Evolutionary conservation across 306 rosid species (phyloP).

Genomic region (Cicer yamashitae): DNA sequence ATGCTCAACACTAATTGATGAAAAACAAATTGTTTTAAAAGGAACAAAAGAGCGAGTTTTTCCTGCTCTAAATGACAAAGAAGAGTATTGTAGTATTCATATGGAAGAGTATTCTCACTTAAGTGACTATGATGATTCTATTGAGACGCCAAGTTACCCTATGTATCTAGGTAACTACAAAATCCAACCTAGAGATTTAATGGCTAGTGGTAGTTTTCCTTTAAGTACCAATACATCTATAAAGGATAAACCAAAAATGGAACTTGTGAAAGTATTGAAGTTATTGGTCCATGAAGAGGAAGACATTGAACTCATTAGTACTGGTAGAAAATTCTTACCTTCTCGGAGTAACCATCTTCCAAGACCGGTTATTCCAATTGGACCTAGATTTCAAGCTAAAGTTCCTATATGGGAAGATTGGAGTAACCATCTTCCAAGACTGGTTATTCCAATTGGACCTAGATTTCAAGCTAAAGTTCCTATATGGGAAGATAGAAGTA

Average conservation of each 20-base stretch:
- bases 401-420: conserved; percentile 47
- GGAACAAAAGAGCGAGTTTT: conserved; percentile 23
- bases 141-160: conserved; percentile 29
- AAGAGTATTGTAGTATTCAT: not conserved
- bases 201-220: not conserved
- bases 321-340: not conserved
- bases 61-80: conserved; percentile 4
- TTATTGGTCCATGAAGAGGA: conserved; percentile 16
- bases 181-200: conserved; percentile 3
- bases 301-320: not conserved
- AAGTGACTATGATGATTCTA: not conserved
- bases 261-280: conserved; percentile 5
- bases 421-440: not conserved
- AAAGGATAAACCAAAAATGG: conserved; percentile 11
- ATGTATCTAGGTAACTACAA: conserved; percentile 9
- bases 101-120: not conserved
- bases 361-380: conserved; percentile 50
- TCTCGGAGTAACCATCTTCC: not conserved
- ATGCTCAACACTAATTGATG: not conserved
- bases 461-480: conserved; percentile 58
- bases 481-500: conserved; percentile 36
- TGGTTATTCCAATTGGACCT: conserved; percentile 52
- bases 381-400: conserved; percentile 59
- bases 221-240: not conserved
- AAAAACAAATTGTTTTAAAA: not conserved